These are phyloP conservation scores for Candida sphagnicola DNA, from an alignment of 805 yeast species.

Conservation along the genomic window DNA sequence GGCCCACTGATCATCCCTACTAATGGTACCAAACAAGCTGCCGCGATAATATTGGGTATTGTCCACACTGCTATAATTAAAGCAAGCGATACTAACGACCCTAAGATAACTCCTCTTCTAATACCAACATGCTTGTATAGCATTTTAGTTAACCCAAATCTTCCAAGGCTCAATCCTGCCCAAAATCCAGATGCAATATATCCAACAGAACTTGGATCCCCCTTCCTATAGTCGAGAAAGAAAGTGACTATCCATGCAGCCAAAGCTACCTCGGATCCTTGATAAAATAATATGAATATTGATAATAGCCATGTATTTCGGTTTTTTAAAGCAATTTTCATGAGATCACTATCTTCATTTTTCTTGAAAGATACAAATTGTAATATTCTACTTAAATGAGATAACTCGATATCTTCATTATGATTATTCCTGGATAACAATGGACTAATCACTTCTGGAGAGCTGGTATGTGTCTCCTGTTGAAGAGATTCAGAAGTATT, in stretches of 20 bases:
- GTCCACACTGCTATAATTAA: constrained; percentile 47
- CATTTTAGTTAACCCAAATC: constrained; percentile 46
- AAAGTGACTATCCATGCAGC: constrained; percentile 73
- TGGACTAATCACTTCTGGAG: not conserved
- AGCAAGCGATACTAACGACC: constrained; percentile 28
- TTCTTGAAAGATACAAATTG: not conserved
- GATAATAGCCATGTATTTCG: constrained; percentile 46
- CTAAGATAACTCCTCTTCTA: constrained; percentile 38
- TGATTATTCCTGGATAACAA: too few relatives aligned
- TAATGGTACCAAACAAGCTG: constrained; percentile 44
- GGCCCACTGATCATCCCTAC: constrained; percentile 68
- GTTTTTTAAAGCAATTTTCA: constrained; percentile 37
- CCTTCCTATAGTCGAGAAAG: constrained; percentile 50
- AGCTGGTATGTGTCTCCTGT: not conserved
- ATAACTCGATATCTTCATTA: not conserved
- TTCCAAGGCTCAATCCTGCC: constrained; percentile 65
- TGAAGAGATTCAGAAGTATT: not conserved
- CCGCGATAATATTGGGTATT: constrained; percentile 39
- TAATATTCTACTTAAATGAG: not conserved
- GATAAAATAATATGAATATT: constrained; percentile 52
- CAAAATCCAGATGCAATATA: constrained; percentile 68
- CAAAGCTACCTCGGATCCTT: constrained; percentile 65
- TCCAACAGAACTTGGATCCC: constrained; percentile 45
- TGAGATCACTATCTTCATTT: constrained; percentile 9
- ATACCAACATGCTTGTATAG: constrained; percentile 39